Percentiles rank a stretch among this genome's conserved stretches.
Evolutionary conservation across 257 asterid species (phyloP).

Genomic region (Plectranthus barbatus): DNA sequence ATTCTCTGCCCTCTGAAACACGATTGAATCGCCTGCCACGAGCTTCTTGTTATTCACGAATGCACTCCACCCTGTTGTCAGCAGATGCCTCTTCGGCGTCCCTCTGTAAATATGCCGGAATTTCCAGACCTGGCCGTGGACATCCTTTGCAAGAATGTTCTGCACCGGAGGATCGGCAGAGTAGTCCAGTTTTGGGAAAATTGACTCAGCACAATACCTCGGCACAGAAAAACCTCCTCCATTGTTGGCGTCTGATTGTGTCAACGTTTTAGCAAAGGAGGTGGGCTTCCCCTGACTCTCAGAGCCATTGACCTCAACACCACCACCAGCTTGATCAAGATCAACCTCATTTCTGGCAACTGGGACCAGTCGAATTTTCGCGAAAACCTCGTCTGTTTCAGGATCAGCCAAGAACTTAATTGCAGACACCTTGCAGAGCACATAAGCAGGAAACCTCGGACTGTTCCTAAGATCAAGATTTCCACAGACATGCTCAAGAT

Average conservation of each 20-base stretch:
- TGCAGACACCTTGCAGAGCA: constrained; percentile 44
- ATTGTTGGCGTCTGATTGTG: constrained; percentile 86
- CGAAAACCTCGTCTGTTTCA: constrained; percentile 75
- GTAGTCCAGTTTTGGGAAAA: constrained; percentile 73
- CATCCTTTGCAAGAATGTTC: constrained; percentile 76
- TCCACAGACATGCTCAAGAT: constrained; percentile 63
- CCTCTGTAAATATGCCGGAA: constrained; percentile 91
- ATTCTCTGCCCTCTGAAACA: constrained; percentile 65
- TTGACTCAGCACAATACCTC: constrained; percentile 87
- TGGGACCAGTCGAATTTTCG: constrained; percentile 48
- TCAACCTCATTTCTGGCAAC: constrained; percentile 18
- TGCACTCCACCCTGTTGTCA: constrained; percentile 95
- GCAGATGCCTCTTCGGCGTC: constrained; percentile 88
- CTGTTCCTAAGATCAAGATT: constrained; percentile 47
- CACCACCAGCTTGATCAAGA: constrained; percentile 26
- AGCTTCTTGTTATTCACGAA: constrained; percentile 91
- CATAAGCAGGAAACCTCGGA: constrained; percentile 46
- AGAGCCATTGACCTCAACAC: constrained; percentile 13
- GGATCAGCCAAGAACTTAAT: constrained; percentile 81
- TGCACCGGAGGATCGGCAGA: constrained; percentile 83
- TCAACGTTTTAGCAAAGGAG: constrained; percentile 79
- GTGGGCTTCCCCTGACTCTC: constrained; percentile 53
- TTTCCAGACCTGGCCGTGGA: constrained; percentile 89
- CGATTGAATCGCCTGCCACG: constrained; percentile 88
- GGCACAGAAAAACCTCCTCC: constrained; percentile 97